A percentile compares a stretch with the other conserved stretches of the same genome.
These are phyloP conservation scores for Umbelopsis isabellina DNA, from an alignment of 192 early-diverging fungal species.

Conservation along the genomic window DNA sequence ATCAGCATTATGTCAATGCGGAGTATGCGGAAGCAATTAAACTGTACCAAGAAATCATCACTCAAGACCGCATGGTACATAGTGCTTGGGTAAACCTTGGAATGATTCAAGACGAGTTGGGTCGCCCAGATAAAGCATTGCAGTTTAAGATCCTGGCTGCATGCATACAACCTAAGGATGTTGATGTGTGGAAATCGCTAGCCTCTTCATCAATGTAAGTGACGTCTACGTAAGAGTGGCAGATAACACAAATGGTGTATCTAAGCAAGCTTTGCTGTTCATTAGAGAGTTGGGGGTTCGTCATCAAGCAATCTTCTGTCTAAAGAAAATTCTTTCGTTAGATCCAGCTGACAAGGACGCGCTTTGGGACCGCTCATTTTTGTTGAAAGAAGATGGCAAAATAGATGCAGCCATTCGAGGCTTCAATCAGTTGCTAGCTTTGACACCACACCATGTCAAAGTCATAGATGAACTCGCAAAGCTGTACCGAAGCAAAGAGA, in stretches of 20 bases:
- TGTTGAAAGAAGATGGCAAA: slow-evolving; percentile 61
- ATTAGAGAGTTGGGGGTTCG: slow-evolving; percentile 59
- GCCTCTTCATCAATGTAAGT: slow-evolving; percentile 70
- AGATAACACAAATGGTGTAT: not conserved
- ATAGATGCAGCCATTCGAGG: slow-evolving; percentile 58
- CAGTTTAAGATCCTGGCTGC: slow-evolving; percentile 89
- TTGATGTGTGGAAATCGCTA: slow-evolving; percentile 80
- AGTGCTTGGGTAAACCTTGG: slow-evolving; percentile 90
- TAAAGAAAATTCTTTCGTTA: slow-evolving; percentile 63
- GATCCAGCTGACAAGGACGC: slow-evolving; percentile 70
- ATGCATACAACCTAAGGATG: slow-evolving; percentile 77
- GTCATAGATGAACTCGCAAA: slow-evolving; percentile 64
- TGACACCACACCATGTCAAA: slow-evolving; percentile 69
- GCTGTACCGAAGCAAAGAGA: slow-evolving; percentile 54
- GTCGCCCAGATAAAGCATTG: slow-evolving; percentile 71
- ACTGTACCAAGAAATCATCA: slow-evolving; percentile 80
- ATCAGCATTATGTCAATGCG: slow-evolving; percentile 68
- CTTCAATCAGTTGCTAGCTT: slow-evolving; percentile 58
- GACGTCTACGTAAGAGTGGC: slow-evolving; percentile 8
- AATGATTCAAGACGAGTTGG: slow-evolving; percentile 86
- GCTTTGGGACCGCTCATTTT: slow-evolving; percentile 67
- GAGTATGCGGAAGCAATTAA: slow-evolving; percentile 74
- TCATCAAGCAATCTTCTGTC: slow-evolving; percentile 87
- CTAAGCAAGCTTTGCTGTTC: not conserved
- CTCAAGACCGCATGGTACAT: slow-evolving; percentile 66